phyloP scores from a whole-genome alignment of 2,329 filamentous ascomycete species.

The Apiospora sp. region DNA sequence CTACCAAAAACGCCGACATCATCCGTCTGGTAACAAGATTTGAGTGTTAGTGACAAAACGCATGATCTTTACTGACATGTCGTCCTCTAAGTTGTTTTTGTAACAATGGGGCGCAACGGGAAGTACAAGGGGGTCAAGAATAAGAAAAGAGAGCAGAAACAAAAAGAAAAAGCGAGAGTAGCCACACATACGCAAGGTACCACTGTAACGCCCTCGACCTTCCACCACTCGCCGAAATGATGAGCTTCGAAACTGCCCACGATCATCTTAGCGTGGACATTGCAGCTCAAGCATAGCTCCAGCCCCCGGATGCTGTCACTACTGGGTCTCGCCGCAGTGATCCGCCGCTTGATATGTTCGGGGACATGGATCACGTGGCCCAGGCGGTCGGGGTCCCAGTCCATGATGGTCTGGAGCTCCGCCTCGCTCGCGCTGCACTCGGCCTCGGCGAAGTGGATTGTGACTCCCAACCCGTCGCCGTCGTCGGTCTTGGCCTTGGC shows the following conservation, averaged over 20 bases:
- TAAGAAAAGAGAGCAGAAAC: background rate
- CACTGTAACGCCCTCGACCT: constrained; percentile 64
- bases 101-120: background rate
- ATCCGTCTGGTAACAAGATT: constrained; percentile 67
- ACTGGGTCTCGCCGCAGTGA: constrained; percentile 40
- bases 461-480: constrained; percentile 67
- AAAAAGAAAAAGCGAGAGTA: background rate
- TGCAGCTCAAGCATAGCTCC: constrained; percentile 82
- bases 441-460: constrained; percentile 81
- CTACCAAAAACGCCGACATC: constrained; percentile 85
- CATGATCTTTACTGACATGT: background rate
- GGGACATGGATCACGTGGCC: constrained; percentile 83
- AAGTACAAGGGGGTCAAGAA: background rate
- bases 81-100: background rate
- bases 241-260: constrained; percentile 71
- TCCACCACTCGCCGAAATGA: constrained; percentile 79
- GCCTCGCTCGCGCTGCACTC: constrained; percentile 60
- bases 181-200: constrained; percentile 70
- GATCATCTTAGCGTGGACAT: constrained; percentile 79
- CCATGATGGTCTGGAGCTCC: constrained; percentile 71
- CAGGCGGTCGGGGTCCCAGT: constrained; percentile 71
- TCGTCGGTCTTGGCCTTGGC: constrained; percentile 55
- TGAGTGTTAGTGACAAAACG: background rate
- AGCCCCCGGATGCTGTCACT: constrained; percentile 61
- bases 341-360: constrained; percentile 64